Percentiles rank a stretch among this genome's conserved stretches.
Conservation (phyloP, 495 filamentous ascomycete species). For the Podospora tetraspora region DNA sequence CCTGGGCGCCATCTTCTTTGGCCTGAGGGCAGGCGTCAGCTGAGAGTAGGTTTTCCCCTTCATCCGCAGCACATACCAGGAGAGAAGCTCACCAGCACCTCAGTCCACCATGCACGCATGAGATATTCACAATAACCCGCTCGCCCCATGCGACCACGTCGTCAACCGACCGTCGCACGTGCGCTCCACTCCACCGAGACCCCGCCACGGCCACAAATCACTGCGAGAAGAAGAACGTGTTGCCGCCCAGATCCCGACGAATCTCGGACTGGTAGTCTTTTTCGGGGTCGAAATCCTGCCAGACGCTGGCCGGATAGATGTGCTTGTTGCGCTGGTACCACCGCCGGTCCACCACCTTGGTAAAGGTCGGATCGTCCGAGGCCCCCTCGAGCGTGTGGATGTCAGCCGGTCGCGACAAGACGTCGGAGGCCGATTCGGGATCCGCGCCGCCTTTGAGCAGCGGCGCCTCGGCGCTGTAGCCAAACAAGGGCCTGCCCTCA, state of each 20-base stretch:
- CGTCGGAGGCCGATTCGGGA: constrained; percentile 30
- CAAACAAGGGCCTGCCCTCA: constrained; percentile 65
- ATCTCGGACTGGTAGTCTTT: constrained; percentile 79
- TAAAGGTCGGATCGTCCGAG: constrained; percentile 73
- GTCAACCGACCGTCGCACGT: background rate
- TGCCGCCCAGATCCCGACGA: constrained; percentile 77
- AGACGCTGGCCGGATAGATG: constrained; percentile 91
- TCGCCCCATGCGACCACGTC: background rate
- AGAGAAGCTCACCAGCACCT: constrained; percentile 1
- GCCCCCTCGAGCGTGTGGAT: constrained; percentile 62
- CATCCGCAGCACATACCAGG: background rate
- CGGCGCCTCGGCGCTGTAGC: constrained; percentile 56
- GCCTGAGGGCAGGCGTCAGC: constrained; percentile 15
- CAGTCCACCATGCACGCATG: background rate
- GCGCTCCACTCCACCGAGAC: background rate
- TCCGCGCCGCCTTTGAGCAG: constrained; percentile 5
- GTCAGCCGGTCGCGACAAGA: constrained; percentile 25
- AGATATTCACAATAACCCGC: background rate
- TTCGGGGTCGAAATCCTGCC: constrained; percentile 90
- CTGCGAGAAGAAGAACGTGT: constrained; percentile 83
- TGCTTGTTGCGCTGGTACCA: constrained; percentile 99
- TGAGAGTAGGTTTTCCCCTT: constrained; percentile 19
- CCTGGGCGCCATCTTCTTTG: constrained; percentile 21
- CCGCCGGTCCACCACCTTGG: constrained; percentile 90
- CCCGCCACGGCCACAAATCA: constrained; percentile 6